Conservation (phyloP, 805 yeast species). For the Candida cerambycidarum region DNA sequence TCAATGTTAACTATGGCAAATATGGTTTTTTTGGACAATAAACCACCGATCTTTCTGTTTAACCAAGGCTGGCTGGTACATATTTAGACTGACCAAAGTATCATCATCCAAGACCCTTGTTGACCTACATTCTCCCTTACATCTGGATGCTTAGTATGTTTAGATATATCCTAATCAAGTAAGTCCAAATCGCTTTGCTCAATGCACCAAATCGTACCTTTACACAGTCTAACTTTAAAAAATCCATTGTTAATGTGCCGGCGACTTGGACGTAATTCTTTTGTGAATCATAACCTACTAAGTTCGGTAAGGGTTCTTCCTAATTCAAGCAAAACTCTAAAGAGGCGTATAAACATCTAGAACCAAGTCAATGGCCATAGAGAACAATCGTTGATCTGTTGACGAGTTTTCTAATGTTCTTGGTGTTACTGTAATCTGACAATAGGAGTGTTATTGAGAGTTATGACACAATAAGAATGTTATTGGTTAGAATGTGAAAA, state of each 20-base stretch:
- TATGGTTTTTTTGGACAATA: too few species aligned
- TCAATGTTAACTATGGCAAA: too few species aligned
- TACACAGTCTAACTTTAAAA: too few species aligned
- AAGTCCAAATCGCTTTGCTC: background rate
- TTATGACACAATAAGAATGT: too few species aligned
- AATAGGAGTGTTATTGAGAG: too few species aligned
- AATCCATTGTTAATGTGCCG: background rate
- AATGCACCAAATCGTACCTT: background rate
- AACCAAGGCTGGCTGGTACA: too few species aligned
- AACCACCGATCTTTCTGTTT: too few species aligned
- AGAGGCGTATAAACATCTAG: background rate
- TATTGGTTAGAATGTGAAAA: too few species aligned
- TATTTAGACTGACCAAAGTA: too few species aligned
- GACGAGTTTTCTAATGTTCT: too few species aligned
- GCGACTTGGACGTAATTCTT: background rate
- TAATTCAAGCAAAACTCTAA: background rate
- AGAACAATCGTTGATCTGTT: background rate
- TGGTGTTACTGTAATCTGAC: too few species aligned
- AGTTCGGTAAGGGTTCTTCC: background rate
- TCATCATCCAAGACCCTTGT: background rate
- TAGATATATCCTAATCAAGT: background rate
- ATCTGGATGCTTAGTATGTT: background rate
- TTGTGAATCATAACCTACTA: background rate
- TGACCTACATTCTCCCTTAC: background rate
- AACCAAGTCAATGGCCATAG: background rate